Evolutionary conservation across 2,329 filamentous ascomycete genomes (phyloP).

Genomic region (Colletotrichum viniferum): DNA sequence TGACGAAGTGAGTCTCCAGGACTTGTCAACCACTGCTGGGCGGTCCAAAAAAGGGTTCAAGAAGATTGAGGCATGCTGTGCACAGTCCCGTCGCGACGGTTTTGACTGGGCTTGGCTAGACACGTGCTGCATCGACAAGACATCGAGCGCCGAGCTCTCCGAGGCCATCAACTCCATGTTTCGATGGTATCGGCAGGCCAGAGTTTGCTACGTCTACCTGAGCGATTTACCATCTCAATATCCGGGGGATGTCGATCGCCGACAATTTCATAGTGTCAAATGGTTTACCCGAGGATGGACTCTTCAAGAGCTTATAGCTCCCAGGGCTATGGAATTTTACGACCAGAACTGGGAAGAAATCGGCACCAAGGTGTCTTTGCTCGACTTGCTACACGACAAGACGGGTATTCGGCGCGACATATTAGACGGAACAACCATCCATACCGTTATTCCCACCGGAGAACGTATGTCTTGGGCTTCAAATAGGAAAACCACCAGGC

Average conservation of each 20-base stretch:
- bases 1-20: constrained; percentile 30
- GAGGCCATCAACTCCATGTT: constrained; percentile 29
- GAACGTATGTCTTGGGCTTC: constrained; percentile 30
- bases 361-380: constrained; percentile 23
- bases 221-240: background rate
- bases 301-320: constrained; percentile 35
- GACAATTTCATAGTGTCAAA: background rate
- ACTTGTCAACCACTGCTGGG: background rate
- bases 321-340: constrained; percentile 30
- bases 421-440: background rate
- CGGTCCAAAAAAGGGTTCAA: constrained; percentile 9
- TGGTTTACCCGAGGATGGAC: constrained; percentile 32
- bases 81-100: constrained; percentile 22
- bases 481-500: constrained; percentile 29
- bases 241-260: background rate
- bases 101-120: constrained; percentile 32
- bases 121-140: constrained; percentile 35
- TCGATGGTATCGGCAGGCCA: constrained; percentile 28
- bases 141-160: constrained; percentile 28
- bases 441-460: background rate
- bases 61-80: constrained; percentile 27
- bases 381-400: background rate
- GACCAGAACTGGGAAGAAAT: constrained; percentile 29
- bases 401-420: background rate
- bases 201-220: constrained; percentile 30